These are phyloP conservation scores for Scleroderma bovista DNA, from an alignment of 768 basidiomycete species.

Conservation along the genomic window DNA sequence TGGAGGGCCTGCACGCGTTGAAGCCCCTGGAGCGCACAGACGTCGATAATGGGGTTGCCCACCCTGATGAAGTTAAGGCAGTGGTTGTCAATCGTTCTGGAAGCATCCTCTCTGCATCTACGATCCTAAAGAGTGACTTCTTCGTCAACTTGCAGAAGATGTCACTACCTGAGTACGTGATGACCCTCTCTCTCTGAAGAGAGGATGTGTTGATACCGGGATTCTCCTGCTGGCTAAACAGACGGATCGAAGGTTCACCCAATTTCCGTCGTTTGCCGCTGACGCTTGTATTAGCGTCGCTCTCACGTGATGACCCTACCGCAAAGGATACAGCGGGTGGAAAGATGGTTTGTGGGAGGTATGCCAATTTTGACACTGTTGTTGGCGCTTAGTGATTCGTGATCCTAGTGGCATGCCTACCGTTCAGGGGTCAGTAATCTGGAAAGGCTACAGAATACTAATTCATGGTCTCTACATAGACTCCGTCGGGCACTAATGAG, in stretches of 20 bases:
- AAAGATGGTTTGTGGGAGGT: slow-evolving; percentile 80
- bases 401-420: slow-evolving; percentile 86
- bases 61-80: slow-evolving; percentile 87
- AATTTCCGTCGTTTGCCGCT: slow-evolving; percentile 87
- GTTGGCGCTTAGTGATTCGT: slow-evolving; percentile 19
- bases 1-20: slow-evolving; percentile 72
- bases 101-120: slow-evolving; percentile 81
- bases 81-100: slow-evolving; percentile 84
- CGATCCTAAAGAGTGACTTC: slow-evolving; percentile 94
- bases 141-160: slow-evolving; percentile 95
- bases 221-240: slow-evolving; percentile 15
- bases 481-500: slow-evolving; percentile 71
- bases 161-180: slow-evolving; percentile 82
- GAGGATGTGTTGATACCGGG: not conserved
- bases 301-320: slow-evolving; percentile 24
- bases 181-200: not conserved
- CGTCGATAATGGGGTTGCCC: slow-evolving; percentile 59
- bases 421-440: slow-evolving; percentile 51
- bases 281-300: slow-evolving; percentile 34
- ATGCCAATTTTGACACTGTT: slow-evolving; percentile 6
- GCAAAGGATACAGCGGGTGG: slow-evolving; percentile 34
- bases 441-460: not conserved
- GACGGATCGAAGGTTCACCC: slow-evolving; percentile 88
- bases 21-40: slow-evolving; percentile 77
- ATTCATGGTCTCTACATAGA: slow-evolving; percentile 32